These are phyloP conservation scores for Gracilaria vermiculophylla DNA, from an alignment of 23 red algal species.

Conservation along the genomic window DNA sequence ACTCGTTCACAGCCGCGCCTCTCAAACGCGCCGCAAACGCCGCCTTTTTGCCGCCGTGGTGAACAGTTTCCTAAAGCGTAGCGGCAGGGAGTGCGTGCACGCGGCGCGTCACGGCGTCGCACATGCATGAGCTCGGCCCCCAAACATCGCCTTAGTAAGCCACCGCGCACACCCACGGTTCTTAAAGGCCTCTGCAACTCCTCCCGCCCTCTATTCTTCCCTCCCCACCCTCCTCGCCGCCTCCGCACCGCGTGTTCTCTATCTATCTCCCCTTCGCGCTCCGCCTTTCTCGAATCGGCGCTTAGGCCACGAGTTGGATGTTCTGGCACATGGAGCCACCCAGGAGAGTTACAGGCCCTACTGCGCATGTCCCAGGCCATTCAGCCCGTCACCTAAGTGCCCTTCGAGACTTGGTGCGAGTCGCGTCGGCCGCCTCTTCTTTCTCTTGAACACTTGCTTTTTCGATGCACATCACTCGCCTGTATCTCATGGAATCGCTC, in stretches of 20 bases:
- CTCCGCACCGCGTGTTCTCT: neutral
- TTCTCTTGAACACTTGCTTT: neutral
- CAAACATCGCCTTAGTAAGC: no score
- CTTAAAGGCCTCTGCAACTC: no score
- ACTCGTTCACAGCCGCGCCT: no score
- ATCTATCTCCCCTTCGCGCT: neutral
- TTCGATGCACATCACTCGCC: neutral
- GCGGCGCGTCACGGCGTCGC: no score
- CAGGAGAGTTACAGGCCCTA: neutral
- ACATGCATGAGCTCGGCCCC: no score
- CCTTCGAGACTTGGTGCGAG: neutral
- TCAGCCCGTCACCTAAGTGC: conserved; percentile 6
- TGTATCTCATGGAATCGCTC: neutral
- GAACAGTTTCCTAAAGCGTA: no score
- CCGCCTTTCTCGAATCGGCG: neutral
- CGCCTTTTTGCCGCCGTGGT: no score
- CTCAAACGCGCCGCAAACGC: no score
- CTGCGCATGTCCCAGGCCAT: conserved; percentile 13
- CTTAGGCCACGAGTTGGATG: conserved; percentile 27
- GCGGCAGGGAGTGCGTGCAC: no score
- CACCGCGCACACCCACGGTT: no score
- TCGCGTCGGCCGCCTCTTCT: neutral
- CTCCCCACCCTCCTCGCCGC: neutral
- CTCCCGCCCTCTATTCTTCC: no score
- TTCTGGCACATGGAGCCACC: neutral